Evolutionary conservation across 225 moss, liverwort and hornwort genomes (phyloP).

Genomic region (Rhytidiadelphus loreus): DNA sequence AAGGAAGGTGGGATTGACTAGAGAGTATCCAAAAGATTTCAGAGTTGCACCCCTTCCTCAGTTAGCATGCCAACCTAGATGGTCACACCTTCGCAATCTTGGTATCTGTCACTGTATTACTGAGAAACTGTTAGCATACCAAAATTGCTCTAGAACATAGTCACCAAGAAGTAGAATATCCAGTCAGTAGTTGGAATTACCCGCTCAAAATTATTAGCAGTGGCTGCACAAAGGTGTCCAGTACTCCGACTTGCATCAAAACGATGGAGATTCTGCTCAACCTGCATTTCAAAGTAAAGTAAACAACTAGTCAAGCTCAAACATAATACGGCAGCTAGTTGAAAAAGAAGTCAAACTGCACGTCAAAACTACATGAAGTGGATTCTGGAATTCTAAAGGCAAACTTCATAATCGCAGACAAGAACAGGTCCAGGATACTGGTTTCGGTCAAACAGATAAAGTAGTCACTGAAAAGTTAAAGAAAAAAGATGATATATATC

Average conservation of each 20-base stretch:
- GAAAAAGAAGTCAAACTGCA: neutral
- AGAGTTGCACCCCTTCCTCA: neutral
- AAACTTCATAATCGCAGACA: neutral
- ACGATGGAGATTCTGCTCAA: conserved; percentile 58
- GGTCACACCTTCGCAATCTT: neutral
- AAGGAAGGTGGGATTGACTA: neutral
- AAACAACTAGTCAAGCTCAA: neutral
- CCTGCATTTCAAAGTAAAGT: conserved; percentile 20
- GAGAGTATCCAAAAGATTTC: neutral
- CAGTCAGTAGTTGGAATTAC: conserved; percentile 7
- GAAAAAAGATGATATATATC: neutral
- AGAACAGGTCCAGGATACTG: neutral
- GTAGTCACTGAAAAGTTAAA: neutral
- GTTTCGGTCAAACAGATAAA: neutral
- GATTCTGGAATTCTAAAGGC: neutral
- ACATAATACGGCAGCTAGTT: neutral
- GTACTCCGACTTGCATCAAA: conserved; percentile 79
- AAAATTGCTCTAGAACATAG: neutral
- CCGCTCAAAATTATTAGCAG: conserved; percentile 65
- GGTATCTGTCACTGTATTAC: neutral
- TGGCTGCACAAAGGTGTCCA: conserved; percentile 74
- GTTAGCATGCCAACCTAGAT: neutral
- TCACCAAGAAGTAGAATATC: neutral
- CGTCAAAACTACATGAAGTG: neutral
- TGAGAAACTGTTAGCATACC: neutral